Percentiles rank a stretch among this genome's conserved stretches.
Evolutionary conservation across 768 basidiomycete genomes (phyloP).

Genomic region (Trametes maxima): DNA sequence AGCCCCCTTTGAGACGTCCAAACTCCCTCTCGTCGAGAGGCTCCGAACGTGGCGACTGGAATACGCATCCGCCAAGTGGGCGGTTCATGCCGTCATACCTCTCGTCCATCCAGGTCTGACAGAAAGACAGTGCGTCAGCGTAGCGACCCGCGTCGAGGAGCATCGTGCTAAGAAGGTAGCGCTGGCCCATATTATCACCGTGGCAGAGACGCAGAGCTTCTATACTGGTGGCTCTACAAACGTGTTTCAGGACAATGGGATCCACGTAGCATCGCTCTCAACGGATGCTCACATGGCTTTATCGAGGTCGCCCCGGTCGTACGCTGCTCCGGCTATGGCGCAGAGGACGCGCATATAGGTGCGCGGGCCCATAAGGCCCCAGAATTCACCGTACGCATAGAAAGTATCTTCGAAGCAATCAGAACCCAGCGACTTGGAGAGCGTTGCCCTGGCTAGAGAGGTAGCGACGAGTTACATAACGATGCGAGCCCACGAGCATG

Average conservation of each 20-base stretch:
- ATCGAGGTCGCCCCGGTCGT: constrained; percentile 34
- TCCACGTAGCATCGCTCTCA: not conserved
- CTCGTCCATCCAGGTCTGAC: constrained; percentile 36
- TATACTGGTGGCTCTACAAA: constrained; percentile 35
- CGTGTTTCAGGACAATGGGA: too few relatives aligned
- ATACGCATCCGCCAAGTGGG: constrained; percentile 22
- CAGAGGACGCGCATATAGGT: constrained; percentile 48
- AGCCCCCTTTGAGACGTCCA: not conserved
- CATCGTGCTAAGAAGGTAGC: constrained; percentile 41
- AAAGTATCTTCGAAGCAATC: constrained; percentile 41
- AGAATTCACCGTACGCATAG: constrained; percentile 39
- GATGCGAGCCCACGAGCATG: too few relatives aligned
- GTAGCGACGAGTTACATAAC: too few relatives aligned
- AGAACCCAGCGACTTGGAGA: constrained; percentile 35
- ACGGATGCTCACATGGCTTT: constrained; percentile 37
- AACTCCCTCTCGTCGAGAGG: constrained; percentile 19
- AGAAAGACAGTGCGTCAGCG: constrained; percentile 44
- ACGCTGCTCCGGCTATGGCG: constrained; percentile 37
- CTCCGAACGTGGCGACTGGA: constrained; percentile 1
- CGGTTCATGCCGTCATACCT: not conserved
- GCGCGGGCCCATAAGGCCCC: constrained; percentile 39
- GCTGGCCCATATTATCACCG: too few relatives aligned
- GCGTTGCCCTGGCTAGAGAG: constrained; percentile 29
- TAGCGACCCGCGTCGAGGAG: constrained; percentile 38
- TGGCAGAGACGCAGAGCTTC: constrained; percentile 42